phyloP scores from a whole-genome alignment of 1,284 basidiomycete genomes.

The Cutaneotrichosporon spelunceum region DNA sequence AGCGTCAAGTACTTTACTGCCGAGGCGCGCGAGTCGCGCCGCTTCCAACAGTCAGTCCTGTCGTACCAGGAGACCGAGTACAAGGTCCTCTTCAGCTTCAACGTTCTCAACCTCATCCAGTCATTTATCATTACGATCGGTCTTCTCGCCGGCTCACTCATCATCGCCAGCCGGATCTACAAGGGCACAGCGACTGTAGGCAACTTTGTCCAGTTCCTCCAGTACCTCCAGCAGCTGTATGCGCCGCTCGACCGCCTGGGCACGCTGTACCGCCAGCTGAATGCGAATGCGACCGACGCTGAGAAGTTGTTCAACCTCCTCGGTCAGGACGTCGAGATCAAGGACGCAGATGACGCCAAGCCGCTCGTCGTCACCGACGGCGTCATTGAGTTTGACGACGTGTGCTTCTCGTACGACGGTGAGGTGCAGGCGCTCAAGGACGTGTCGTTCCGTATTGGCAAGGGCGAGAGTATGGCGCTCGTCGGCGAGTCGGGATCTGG shows the following conservation, averaged over 20 bases:
- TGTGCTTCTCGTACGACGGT: constrained; percentile 82
- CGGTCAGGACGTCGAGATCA: constrained; percentile 70
- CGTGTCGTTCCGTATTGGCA: constrained; percentile 85
- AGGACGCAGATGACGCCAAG: constrained; percentile 67
- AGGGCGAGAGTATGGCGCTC: constrained; percentile 91
- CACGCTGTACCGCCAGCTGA: constrained; percentile 89
- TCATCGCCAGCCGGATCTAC: constrained; percentile 87
- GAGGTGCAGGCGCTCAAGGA: constrained; percentile 82
- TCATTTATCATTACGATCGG: constrained; percentile 90
- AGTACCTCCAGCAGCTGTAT: constrained; percentile 91
- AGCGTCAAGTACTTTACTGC: constrained; percentile 98
- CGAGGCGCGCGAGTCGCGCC: constrained; percentile 78
- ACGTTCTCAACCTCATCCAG: constrained; percentile 89
- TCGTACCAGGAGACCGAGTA: constrained; percentile 87
- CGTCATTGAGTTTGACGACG: constrained; percentile 88
- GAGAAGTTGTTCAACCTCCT: constrained; percentile 92
- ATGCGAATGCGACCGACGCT: constrained; percentile 93
- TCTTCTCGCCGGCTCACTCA: constrained; percentile 85
- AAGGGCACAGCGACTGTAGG: constrained; percentile 89
- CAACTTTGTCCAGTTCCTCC: constrained; percentile 95
- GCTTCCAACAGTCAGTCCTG: constrained; percentile 81
- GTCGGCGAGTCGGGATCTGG: constrained; percentile 96
- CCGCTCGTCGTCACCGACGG: constrained; percentile 74
- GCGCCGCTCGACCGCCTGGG: constrained; percentile 93
- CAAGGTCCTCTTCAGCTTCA: constrained; percentile 86